Conservation (phyloP, 495 filamentous ascomycete species). For the Talaromyces borbonicus region DNA sequence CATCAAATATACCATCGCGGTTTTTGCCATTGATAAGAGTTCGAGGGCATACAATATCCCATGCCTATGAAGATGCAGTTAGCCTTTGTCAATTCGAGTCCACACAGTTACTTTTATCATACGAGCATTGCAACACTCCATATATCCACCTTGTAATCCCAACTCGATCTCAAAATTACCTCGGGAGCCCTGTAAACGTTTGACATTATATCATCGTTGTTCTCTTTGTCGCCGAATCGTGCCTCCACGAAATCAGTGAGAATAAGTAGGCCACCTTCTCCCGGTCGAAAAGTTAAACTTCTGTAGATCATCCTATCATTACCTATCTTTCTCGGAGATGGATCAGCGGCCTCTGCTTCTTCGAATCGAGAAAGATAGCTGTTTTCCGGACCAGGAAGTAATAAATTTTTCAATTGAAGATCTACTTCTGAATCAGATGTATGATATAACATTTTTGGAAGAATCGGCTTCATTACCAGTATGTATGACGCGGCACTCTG, state of each 20-base stretch:
- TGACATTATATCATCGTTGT: too few species aligned
- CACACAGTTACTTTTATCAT: too few species aligned
- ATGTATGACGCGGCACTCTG: constrained; percentile 27
- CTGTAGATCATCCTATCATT: constrained; percentile 23
- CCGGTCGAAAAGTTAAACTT: constrained; percentile 26
- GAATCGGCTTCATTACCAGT: constrained; percentile 18
- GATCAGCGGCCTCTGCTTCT: constrained; percentile 19
- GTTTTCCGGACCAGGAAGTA: not conserved
- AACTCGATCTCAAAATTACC: too few species aligned
- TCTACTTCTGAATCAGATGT: constrained; percentile 1
- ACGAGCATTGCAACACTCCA: constrained; percentile 27
- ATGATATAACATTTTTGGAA: constrained; percentile 12
- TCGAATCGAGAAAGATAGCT: constrained; percentile 2
- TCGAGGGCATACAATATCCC: constrained; percentile 12
- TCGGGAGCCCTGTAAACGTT: too few species aligned
- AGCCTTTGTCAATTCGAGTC: too few species aligned
- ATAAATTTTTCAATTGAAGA: not conserved
- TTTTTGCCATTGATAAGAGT: constrained; percentile 13
- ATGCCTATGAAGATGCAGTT: too few species aligned
- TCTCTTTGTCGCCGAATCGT: too few species aligned
- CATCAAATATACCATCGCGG: constrained; percentile 2
- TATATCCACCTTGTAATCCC: constrained; percentile 30
- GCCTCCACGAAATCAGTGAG: too few species aligned
- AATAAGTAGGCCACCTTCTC: too few species aligned
- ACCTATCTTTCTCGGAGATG: constrained; percentile 20